phyloP scores from a whole-genome alignment of 768 basidiomycete species.

The Lactarius sanguifluus region DNA sequence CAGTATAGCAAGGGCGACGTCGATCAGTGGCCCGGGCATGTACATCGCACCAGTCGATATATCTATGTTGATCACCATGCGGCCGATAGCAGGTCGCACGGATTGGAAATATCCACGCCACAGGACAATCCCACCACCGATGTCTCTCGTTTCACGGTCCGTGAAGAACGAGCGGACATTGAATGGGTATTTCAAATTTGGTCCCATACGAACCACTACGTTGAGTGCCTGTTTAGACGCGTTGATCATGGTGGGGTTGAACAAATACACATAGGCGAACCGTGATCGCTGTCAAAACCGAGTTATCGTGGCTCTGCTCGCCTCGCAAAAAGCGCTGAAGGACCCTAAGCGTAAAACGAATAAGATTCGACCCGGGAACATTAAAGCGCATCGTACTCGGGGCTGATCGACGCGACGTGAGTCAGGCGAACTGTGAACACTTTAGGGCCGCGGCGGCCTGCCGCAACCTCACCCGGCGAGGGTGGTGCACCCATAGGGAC shows the following conservation, averaged over 20 bases:
- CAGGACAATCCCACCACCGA: slow-evolving; percentile 64
- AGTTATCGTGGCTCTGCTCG: slow-evolving; percentile 65
- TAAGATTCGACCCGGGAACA: slow-evolving; percentile 31
- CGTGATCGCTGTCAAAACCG: slow-evolving; percentile 64
- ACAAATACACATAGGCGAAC: slow-evolving; percentile 37
- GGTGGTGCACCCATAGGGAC: slow-evolving; percentile 48
- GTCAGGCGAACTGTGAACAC: slow-evolving; percentile 66
- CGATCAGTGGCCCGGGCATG: slow-evolving; percentile 57
- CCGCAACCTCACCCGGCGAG: slow-evolving; percentile 10
- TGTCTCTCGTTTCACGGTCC: slow-evolving; percentile 48
- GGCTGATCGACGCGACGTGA: slow-evolving; percentile 75
- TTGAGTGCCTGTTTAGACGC: slow-evolving; percentile 56
- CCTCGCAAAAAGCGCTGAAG: slow-evolving; percentile 64
- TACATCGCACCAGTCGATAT: slow-evolving; percentile 79
- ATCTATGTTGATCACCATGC: slow-evolving; percentile 72
- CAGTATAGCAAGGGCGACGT: slow-evolving; percentile 58
- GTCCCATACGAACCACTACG: slow-evolving; percentile 74
- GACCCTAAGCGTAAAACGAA: slow-evolving; percentile 43
- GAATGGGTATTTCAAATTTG: slow-evolving; percentile 67
- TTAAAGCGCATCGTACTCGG: slow-evolving; percentile 56
- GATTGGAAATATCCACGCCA: slow-evolving; percentile 86
- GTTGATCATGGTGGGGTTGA: not conserved
- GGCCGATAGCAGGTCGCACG: slow-evolving; percentile 62
- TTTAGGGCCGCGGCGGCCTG: slow-evolving; percentile 47
- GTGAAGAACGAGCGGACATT: slow-evolving; percentile 78